Conservation (phyloP, 2,329 filamentous ascomycete genomes). For the Fusarium pseudoanthophilum region DNA sequence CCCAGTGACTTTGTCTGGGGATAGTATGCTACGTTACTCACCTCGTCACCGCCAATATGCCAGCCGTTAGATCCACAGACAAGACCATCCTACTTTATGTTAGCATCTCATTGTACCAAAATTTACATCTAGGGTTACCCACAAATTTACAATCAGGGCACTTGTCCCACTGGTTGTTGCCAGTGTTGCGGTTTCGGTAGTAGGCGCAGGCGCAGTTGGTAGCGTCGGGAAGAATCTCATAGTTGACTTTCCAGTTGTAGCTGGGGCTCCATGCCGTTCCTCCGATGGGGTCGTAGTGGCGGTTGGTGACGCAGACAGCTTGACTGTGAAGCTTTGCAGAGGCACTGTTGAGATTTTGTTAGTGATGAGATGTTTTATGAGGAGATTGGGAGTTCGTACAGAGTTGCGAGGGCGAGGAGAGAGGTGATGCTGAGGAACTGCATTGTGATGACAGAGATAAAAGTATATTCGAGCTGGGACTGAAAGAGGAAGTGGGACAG, state of each 20-base stretch:
- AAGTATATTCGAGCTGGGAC: too few species aligned
- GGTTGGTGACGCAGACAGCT: conserved; percentile 19
- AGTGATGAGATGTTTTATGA: not conserved
- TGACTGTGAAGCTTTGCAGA: conserved; percentile 15
- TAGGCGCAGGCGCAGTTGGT: conserved; percentile 26
- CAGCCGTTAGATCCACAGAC: conserved; percentile 18
- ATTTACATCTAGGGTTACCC: accelerated
- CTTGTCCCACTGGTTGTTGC: conserved; percentile 20
- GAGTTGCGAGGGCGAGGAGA: not conserved
- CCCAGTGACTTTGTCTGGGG: too few species aligned
- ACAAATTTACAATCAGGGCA: conserved; percentile 36
- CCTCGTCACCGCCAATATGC: conserved; percentile 37
- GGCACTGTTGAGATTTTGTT: not conserved
- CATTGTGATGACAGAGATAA: not conserved
- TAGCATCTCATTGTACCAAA: accelerated
- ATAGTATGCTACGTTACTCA: not conserved
- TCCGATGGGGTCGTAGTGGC: not conserved
- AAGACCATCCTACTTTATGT: conserved; percentile 15
- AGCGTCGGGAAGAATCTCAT: conserved; percentile 15
- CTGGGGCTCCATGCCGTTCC: conserved; percentile 23
- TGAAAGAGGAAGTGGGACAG: too few species aligned
- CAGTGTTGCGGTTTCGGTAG: conserved; percentile 21
- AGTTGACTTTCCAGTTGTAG: conserved; percentile 25
- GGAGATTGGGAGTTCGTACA: not conserved
- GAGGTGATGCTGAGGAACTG: not conserved